These are phyloP conservation scores for Curvularia sp. DNA, from an alignment of 2,329 filamentous ascomycete genomes.

Conservation along the genomic window DNA sequence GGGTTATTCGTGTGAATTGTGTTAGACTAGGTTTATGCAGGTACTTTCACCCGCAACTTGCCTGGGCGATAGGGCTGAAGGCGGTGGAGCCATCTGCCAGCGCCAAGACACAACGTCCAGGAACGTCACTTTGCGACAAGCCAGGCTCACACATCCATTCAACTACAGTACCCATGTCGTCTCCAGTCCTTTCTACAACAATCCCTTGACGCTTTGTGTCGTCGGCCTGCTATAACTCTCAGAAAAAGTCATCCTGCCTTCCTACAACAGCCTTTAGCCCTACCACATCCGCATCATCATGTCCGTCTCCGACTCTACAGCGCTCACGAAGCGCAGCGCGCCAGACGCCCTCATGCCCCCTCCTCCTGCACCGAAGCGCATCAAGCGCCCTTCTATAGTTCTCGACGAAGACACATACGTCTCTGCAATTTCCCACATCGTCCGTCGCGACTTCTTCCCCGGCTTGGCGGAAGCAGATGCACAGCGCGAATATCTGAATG, in stretches of 20 bases:
- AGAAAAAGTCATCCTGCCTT: not conserved
- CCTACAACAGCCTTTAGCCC: not conserved
- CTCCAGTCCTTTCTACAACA: not conserved
- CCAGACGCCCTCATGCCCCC: conserved; percentile 84
- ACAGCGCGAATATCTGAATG: conserved; percentile 91
- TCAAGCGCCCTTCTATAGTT: conserved; percentile 86
- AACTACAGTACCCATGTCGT: conserved; percentile 3
- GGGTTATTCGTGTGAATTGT: not conserved
- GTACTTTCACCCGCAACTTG: conserved; percentile 11
- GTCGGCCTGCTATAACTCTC: not conserved
- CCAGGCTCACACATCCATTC: conserved; percentile 5
- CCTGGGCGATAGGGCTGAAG: conserved; percentile 39
- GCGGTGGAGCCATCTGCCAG: conserved; percentile 37
- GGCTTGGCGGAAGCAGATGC: conserved; percentile 84
- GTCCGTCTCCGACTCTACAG: conserved; percentile 56
- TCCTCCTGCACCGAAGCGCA: conserved; percentile 82
- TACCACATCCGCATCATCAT: conserved; percentile 24
- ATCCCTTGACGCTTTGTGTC: not conserved
- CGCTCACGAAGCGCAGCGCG: conserved; percentile 70
- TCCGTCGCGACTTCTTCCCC: conserved; percentile 95
- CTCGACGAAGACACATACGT: conserved; percentile 96
- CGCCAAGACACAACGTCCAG: conserved; percentile 25
- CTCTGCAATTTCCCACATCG: conserved; percentile 88
- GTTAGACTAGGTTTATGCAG: conserved; percentile 4
- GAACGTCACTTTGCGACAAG: conserved; percentile 25